phyloP scores from a whole-genome alignment of 257 asterid genomes.

The Solanum chmielewskii region DNA sequence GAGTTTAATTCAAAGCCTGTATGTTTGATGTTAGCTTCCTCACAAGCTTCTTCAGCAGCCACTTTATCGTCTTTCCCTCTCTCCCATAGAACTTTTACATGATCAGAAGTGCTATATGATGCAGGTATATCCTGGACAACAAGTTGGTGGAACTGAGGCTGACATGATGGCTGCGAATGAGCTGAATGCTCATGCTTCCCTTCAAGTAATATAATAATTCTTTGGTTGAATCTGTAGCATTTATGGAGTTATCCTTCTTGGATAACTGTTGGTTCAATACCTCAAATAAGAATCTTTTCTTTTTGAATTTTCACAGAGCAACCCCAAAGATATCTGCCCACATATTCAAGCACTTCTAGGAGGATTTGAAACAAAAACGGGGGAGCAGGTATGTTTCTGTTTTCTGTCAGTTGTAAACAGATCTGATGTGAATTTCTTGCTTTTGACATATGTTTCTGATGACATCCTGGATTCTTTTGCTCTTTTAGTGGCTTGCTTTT shows the following conservation, averaged over 20 bases:
- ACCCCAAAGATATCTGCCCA: slow-evolving; percentile 30
- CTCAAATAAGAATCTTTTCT: not conserved
- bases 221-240: not conserved
- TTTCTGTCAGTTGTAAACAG: not conserved
- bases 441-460: not conserved
- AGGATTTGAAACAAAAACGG: slow-evolving; percentile 90
- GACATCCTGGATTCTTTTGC: not conserved
- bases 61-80: not conserved
- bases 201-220: slow-evolving; percentile 39
- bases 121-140: slow-evolving; percentile 95
- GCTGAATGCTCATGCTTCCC: slow-evolving; percentile 76
- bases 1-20: not conserved
- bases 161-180: slow-evolving; percentile 96
- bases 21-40: not conserved
- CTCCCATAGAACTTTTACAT: not conserved
- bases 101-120: not conserved
- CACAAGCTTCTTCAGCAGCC: not conserved
- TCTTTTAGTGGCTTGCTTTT: slow-evolving; percentile 92
- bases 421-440: not conserved
- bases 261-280: not conserved
- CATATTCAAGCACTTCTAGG: slow-evolving; percentile 79
- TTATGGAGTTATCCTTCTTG: not conserved
- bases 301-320: slow-evolving; percentile 30
- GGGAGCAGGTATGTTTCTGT: slow-evolving; percentile 63
- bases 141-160: slow-evolving; percentile 82